Conservation (phyloP, 208 protist species). For the Herpetomonas tarakana region DNA sequence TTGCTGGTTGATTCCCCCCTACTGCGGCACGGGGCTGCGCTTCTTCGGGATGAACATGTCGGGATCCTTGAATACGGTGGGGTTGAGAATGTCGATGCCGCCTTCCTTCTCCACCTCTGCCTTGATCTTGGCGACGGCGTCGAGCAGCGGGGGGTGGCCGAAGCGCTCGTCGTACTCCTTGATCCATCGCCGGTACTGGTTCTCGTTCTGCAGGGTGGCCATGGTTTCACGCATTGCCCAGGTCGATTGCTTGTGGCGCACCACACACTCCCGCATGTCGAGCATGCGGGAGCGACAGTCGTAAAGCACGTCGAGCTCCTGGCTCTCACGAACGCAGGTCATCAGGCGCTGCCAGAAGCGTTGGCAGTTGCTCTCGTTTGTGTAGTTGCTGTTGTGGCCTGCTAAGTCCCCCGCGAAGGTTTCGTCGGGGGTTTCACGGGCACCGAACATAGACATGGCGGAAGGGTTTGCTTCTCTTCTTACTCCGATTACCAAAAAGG, state of each 20-base stretch:
- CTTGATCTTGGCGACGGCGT: constrained; percentile 66
- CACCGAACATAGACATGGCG: constrained; percentile 78
- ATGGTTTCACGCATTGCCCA: constrained; percentile 87
- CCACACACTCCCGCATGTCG: constrained; percentile 78
- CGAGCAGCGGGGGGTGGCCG: constrained; percentile 77
- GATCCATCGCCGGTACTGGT: constrained; percentile 66
- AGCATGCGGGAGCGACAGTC: constrained; percentile 84
- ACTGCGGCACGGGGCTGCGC: not conserved
- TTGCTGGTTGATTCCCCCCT: too few relatives aligned
- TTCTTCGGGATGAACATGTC: constrained; percentile 64
- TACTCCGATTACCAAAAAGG: not conserved
- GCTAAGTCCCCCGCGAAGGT: constrained; percentile 45
- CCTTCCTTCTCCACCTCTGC: constrained; percentile 60
- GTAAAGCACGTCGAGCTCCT: constrained; percentile 85
- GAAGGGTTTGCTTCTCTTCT: not conserved
- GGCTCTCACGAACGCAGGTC: constrained; percentile 80
- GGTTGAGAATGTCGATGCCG: constrained; percentile 70
- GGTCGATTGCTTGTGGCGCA: constrained; percentile 78
- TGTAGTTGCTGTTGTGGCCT: constrained; percentile 58
- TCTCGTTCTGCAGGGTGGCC: constrained; percentile 67
- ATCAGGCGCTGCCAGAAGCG: constrained; percentile 81
- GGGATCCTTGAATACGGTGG: constrained; percentile 85
- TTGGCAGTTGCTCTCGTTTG: constrained; percentile 72
- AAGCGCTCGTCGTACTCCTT: constrained; percentile 73
- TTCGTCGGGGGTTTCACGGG: constrained; percentile 63